Base-by-base conservation (phyloP, 2,329 filamentous ascomycete species). In the Diplocarpon mali region DNA sequence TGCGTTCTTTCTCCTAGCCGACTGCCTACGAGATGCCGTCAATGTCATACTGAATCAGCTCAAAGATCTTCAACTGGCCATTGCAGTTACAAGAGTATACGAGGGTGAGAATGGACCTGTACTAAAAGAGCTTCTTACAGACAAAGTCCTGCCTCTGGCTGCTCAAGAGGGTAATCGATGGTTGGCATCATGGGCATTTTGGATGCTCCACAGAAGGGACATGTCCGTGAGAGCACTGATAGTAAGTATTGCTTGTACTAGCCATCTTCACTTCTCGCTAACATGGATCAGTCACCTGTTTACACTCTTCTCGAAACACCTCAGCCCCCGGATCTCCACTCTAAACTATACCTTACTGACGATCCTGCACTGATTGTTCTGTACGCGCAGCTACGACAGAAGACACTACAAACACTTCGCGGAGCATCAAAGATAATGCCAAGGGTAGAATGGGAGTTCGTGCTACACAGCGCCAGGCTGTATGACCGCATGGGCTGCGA, bases 401-500 rank as follows among this genome's bases (percentile, higher is more conserved):
- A 82, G 65, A 87, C 83, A 0, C 66, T 89, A 0, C 86, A 93
- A 61, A 93, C 87, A 0, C 73, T 95, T 7, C 79, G 82, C 28
- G 89, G 88, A n/a, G 86, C 86, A 6, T 82, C 83, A 0, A 86
- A 87, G 64, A 73, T 95, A 14, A 81, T 79, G 2, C 82, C 85
- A 0, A 76, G 75, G 50, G 79, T 82, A 3, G 89, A 95, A 64
- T 94, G 86, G 85, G 78, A 84, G 28, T 95, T 95, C 60, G 79
- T 95, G 1, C 68, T 94, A 16, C 86, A 92, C 55, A 95, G 86
- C 42, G 86, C 88, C 13, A 73, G 79, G 43, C 69, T 92, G 14
- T 96, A 89, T 59, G 83, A 84, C 61, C 81, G 86, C 8, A 95
- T 92, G 89, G 90, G 92, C 2, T 94, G 92, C 59, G 90, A 95